These are phyloP conservation scores for Plasmodium fragile DNA, from an alignment of 169 alveolate species.

Conservation along the genomic window DNA sequence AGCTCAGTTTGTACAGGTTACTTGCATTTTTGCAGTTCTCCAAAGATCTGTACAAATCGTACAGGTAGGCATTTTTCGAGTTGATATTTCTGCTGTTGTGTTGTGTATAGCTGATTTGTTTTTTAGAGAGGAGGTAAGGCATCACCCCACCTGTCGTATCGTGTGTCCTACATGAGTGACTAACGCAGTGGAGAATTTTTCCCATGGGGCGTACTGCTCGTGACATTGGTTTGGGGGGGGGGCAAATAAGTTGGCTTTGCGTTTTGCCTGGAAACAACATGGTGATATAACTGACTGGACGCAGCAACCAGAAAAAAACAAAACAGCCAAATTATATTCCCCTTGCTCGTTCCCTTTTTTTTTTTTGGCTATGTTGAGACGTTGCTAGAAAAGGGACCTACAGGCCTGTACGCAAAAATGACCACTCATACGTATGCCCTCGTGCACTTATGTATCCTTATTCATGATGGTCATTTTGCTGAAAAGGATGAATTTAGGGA, in stretches of 20 bases:
- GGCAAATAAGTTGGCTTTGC: background rate
- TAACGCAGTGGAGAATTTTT: background rate
- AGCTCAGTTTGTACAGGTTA: conserved; percentile 73
- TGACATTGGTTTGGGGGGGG: conserved; percentile 1
- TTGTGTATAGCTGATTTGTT: conserved; percentile 40
- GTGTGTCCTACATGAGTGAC: background rate
- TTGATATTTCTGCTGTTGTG: conserved; percentile 4
- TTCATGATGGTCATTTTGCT: background rate
- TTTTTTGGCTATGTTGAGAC: background rate
- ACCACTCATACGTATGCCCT: background rate
- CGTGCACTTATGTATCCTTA: background rate
- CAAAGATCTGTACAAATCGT: conserved; percentile 48
- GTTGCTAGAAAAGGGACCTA: background rate
- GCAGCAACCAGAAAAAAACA: background rate
- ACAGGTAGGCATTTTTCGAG: conserved; percentile 12
- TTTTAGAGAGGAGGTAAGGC: conserved; percentile 2
- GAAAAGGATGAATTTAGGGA: background rate
- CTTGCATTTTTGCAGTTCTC: conserved; percentile 53
- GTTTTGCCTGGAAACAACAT: background rate
- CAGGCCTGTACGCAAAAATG: background rate
- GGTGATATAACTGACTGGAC: background rate
- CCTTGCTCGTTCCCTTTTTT: background rate
- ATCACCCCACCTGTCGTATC: background rate
- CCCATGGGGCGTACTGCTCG: background rate
- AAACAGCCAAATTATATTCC: background rate